Base-by-base conservation (phyloP, 352 stramenopile genomes). In the Phytophthora fragariae region DNA sequence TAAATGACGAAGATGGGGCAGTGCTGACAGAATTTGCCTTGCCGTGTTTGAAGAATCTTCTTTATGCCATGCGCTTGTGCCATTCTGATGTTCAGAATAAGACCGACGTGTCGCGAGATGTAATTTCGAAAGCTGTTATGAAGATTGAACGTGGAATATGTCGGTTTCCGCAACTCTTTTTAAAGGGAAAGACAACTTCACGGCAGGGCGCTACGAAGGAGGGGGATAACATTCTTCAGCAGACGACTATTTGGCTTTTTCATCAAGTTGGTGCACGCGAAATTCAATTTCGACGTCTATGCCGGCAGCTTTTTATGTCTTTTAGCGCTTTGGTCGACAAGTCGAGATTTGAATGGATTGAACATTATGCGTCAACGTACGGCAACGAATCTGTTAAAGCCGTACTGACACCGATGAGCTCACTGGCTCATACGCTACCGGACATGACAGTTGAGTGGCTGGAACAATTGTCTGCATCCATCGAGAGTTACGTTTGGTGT, bases 21-120 rank as follows among this genome's bases (percentile, higher is more conserved):
- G 62, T 86, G 4, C 77, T 94, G 19, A 82, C 76, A n/a, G 71
- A 67, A 8, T 93, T 89, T 67, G 90, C 84, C 3, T 35, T 94
- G 49, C 69, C 75, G 5, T 95, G 84, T n/a, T 50, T 92, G 14
- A 91, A 91, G 33, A 89, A 83, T 8, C 86, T 95, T 47, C 68
- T 95, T 2, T 76, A 80, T 35, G 82, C 88, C 2, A 68, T 95
- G 21, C 89, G 83, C 27, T 70, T 93, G 29, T 90, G 86, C 49
- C 82, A 92, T 53, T 70, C 52, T 39, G 80, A 91, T 60, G 62
- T 64, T 49, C 63, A 57, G 29, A 78, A 63, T 17, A 70, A 71
- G 2, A 72, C 75, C 21, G 71, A 85, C 61, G 80, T 83, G 27
- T 76, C 84, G 15, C 68, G 77, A 65, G 79, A 89, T 66, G 83